Evolutionary conservation across 1,284 basidiomycete species (phyloP).

Genomic region (Ceratobasidium theobromae): DNA sequence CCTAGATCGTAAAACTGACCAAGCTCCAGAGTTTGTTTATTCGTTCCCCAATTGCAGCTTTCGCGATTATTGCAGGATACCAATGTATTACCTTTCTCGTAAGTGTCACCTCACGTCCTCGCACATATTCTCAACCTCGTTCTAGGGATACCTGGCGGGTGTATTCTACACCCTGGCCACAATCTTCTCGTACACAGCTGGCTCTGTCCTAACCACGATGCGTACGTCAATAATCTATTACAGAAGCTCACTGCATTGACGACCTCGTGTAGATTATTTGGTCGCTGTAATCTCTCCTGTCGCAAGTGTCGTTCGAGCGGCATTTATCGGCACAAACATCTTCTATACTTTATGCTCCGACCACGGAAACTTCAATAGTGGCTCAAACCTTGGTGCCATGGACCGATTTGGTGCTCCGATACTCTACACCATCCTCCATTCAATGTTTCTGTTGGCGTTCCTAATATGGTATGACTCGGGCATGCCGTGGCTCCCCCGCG

Average conservation of each 20-base stretch:
- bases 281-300: slow-evolving; percentile 22
- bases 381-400: slow-evolving; percentile 54
- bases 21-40: slow-evolving; percentile 10
- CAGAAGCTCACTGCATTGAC: neutral
- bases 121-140: too few species aligned
- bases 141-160: slow-evolving; percentile 18
- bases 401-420: slow-evolving; percentile 73
- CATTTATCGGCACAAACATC: slow-evolving; percentile 71
- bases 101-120: too few species aligned
- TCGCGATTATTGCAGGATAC: slow-evolving; percentile 70
- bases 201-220: slow-evolving; percentile 4
- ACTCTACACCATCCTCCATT: slow-evolving; percentile 64
- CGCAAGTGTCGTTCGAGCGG: slow-evolving; percentile 44
- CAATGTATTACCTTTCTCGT: slow-evolving; percentile 45
- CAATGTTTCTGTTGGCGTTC: slow-evolving; percentile 54
- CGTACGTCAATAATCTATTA: neutral
- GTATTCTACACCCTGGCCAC: slow-evolving; percentile 24
- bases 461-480: slow-evolving; percentile 67
- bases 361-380: slow-evolving; percentile 50
- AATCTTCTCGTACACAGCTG: slow-evolving; percentile 12
- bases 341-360: slow-evolving; percentile 75
- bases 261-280: neutral
- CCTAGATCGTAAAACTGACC: neutral
- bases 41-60: slow-evolving; percentile 69
- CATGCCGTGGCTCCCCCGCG: slow-evolving; percentile 22